phyloP scores from a whole-genome alignment of 2,329 filamentous ascomycete species.

The Claviceps digitariae region DNA sequence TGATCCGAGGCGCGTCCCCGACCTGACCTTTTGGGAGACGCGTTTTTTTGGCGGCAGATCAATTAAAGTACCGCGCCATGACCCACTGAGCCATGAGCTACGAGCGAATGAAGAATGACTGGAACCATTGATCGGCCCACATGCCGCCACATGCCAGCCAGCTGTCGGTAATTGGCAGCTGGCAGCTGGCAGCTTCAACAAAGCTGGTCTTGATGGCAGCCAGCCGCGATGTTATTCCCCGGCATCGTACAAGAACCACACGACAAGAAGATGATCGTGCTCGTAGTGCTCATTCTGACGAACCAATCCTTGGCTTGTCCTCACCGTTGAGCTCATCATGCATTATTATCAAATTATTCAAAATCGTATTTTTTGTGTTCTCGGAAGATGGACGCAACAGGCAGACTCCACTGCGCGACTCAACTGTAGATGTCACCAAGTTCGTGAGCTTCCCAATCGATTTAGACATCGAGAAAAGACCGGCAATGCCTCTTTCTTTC shows the following conservation, averaged over 20 bases:
- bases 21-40: constrained; percentile 8
- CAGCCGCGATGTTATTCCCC: neutral
- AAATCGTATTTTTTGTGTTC: neutral
- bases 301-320: neutral
- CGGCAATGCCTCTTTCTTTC: neutral
- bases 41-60: constrained; percentile 9
- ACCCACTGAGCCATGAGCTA: neutral
- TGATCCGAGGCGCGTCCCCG: constrained; percentile 3
- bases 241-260: neutral
- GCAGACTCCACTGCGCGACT: neutral
- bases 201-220: too few species aligned
- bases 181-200: neutral
- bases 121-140: too few species aligned
- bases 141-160: neutral
- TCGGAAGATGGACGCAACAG: neutral
- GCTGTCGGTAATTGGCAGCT: neutral
- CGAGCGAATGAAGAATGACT: neutral
- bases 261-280: neutral
- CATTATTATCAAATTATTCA: neutral
- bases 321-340: neutral
- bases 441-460: neutral
- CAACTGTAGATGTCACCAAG: neutral
- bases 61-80: constrained; percentile 10
- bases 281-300: neutral
- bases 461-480: neutral